These are phyloP conservation scores for Lasiodiplodia gonubiensis DNA, from an alignment of 2,329 filamentous ascomycete genomes.

Conservation along the genomic window DNA sequence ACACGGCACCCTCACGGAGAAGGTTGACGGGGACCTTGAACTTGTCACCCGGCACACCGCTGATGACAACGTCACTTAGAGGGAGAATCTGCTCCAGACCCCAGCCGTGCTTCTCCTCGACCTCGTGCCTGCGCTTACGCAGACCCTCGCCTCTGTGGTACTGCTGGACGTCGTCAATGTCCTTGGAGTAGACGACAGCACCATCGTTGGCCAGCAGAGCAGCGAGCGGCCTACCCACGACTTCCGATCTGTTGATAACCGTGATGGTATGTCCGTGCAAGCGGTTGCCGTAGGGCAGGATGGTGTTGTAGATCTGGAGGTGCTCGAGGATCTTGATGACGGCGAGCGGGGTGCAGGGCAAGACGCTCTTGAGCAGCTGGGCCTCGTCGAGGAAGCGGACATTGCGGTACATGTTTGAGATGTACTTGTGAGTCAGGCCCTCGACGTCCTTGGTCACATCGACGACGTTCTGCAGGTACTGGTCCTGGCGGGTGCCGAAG, in stretches of 20 bases:
- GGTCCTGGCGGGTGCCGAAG: constrained; percentile 87
- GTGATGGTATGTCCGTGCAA: constrained; percentile 94
- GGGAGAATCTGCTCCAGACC: constrained; percentile 80
- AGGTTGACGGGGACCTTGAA: constrained; percentile 89
- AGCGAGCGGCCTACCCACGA: constrained; percentile 90
- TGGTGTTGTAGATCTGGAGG: constrained; percentile 94
- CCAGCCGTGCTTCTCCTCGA: constrained; percentile 81
- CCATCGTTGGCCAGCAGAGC: constrained; percentile 95
- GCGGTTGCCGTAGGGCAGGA: constrained; percentile 89
- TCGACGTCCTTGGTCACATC: constrained; percentile 92
- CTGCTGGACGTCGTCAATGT: constrained; percentile 87
- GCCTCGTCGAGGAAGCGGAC: constrained; percentile 87
- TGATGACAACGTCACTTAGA: constrained; percentile 91
- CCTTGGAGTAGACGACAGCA: constrained; percentile 92
- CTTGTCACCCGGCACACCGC: constrained; percentile 83
- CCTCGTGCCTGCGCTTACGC: constrained; percentile 83
- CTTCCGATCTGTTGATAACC: constrained; percentile 94
- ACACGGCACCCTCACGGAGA: constrained; percentile 89
- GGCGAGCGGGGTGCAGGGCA: constrained; percentile 94
- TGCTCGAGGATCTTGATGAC: constrained; percentile 97
- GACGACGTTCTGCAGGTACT: constrained; percentile 94
- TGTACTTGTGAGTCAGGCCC: constrained; percentile 88
- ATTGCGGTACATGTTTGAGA: constrained; percentile 99
- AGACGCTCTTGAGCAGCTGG: constrained; percentile 83
- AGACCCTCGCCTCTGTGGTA: constrained; percentile 91